A percentile compares a stretch with the other conserved stretches of the same genome.
phyloP scores from a whole-genome alignment of 306 rosid genomes.

The Cucumis cinereus region DNA sequence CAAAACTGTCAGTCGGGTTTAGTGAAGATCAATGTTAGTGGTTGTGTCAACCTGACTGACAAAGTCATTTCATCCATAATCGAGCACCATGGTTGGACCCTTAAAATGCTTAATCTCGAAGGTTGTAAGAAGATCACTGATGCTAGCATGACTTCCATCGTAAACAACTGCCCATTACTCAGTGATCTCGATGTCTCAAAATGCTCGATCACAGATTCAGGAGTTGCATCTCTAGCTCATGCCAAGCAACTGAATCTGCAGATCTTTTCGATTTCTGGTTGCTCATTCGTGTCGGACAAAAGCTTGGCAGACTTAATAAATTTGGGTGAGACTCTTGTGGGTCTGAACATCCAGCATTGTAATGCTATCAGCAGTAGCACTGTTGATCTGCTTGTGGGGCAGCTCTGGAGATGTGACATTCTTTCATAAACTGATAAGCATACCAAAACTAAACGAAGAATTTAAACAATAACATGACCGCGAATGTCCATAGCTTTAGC shows the following conservation, averaged over 20 bases:
- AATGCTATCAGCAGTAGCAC: slow-evolving; percentile 42
- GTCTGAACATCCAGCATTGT: slow-evolving; percentile 70
- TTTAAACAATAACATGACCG: too few relatives aligned
- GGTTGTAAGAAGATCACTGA: slow-evolving; percentile 53
- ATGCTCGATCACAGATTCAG: slow-evolving; percentile 55
- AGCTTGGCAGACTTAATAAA: slow-evolving; percentile 42
- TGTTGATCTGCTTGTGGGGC: slow-evolving; percentile 39
- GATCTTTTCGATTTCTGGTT: slow-evolving; percentile 63
- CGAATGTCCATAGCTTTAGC: slow-evolving; percentile 8
- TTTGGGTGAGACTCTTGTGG: slow-evolving; percentile 51
- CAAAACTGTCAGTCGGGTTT: slow-evolving; percentile 56
- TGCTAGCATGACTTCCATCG: slow-evolving; percentile 51
- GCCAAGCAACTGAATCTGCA: slow-evolving; percentile 38
- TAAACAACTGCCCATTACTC: slow-evolving; percentile 44
- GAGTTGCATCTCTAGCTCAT: slow-evolving; percentile 45
- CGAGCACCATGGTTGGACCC: slow-evolving; percentile 48
- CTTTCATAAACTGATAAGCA: slow-evolving; percentile 32
- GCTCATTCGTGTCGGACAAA: slow-evolving; percentile 46
- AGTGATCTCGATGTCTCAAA: slow-evolving; percentile 66
- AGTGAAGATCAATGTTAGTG: slow-evolving; percentile 49
- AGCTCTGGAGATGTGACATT: slow-evolving; percentile 70
- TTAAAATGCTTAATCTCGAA: slow-evolving; percentile 56
- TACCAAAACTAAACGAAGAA: not conserved
- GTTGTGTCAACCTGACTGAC: slow-evolving; percentile 64
- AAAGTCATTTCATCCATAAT: slow-evolving; percentile 35